These are phyloP conservation scores for Podospora pseudopauciseta DNA, from an alignment of 495 filamentous ascomycete species.

Conservation along the genomic window DNA sequence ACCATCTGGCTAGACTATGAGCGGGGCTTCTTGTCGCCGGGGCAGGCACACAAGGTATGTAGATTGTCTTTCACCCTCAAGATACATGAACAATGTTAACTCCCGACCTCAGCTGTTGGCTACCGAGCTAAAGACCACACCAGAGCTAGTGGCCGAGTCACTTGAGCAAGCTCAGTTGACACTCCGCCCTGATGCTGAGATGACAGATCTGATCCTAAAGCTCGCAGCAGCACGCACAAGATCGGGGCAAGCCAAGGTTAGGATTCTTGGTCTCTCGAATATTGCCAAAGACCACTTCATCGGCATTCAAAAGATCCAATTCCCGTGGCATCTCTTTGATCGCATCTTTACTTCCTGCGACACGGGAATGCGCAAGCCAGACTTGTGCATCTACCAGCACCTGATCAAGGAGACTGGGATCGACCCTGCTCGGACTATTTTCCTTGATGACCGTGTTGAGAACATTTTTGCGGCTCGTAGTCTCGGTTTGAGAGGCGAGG, in stretches of 20 bases:
- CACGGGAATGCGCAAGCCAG: conserved; percentile 29
- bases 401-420: conserved; percentile 20
- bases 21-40: background rate
- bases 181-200: background rate
- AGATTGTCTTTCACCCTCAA: background rate
- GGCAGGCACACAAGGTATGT: conserved; percentile 8
- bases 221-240: background rate
- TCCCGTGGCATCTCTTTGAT: conserved; percentile 27
- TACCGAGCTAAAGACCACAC: background rate
- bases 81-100: background rate
- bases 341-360: conserved; percentile 17
- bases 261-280: conserved; percentile 7
- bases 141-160: background rate
- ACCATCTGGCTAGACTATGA: conserved; percentile 8
- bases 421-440: conserved; percentile 19
- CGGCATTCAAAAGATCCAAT: conserved; percentile 2
- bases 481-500: conserved; percentile 19
- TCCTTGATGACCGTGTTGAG: conserved; percentile 23
- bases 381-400: conserved; percentile 27
- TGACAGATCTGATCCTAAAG: conserved; percentile 2
- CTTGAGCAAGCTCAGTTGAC: conserved; percentile 7
- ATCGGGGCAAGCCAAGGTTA: background rate
- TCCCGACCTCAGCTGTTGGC: background rate
- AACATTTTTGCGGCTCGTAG: conserved; percentile 28
- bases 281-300: conserved; percentile 24